phyloP scores from a whole-genome alignment of 768 basidiomycete genomes.

The Psilocybe cubensis region DNA sequence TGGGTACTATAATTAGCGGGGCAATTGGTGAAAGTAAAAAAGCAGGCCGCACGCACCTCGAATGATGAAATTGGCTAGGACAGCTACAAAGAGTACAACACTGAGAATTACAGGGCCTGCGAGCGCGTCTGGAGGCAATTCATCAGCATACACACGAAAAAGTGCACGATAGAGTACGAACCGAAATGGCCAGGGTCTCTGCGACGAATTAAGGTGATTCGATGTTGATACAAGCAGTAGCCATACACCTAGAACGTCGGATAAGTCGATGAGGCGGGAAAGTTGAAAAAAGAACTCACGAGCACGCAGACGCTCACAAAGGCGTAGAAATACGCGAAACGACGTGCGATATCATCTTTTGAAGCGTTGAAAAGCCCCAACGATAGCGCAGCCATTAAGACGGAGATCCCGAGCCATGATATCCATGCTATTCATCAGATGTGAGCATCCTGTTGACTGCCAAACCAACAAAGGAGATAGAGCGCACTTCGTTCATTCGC shows the following conservation, averaged over 20 bases:
- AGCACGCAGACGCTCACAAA: conserved; percentile 73
- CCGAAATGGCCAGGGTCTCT: conserved; percentile 91
- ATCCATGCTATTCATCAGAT: conserved; percentile 71
- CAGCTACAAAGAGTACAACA: conserved; percentile 80
- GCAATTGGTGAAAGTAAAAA: neutral
- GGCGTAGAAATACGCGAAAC: conserved; percentile 86
- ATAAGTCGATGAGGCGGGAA: neutral
- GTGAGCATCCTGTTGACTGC: neutral
- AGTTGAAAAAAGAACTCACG: conserved; percentile 38
- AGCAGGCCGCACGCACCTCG: conserved; percentile 58
- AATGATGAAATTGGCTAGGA: conserved; percentile 86
- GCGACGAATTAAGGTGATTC: conserved; percentile 89
- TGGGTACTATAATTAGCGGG: conserved; percentile 10
- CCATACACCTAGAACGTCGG: conserved; percentile 69
- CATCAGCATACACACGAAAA: neutral
- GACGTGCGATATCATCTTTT: conserved; percentile 66
- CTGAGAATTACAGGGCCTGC: conserved; percentile 86
- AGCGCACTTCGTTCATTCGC: conserved; percentile 89
- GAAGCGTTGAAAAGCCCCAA: conserved; percentile 90
- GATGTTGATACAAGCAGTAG: conserved; percentile 82
- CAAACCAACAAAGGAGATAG: neutral
- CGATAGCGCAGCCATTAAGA: conserved; percentile 84
- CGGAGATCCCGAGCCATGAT: conserved; percentile 84
- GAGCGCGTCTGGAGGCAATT: conserved; percentile 62
- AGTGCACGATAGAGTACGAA: conserved; percentile 35